Evolutionary conservation across 2,329 filamentous ascomycete species (phyloP), one percentile per base, ranked within the genome.

Genomic region (Stemphylium beticola): DNA sequence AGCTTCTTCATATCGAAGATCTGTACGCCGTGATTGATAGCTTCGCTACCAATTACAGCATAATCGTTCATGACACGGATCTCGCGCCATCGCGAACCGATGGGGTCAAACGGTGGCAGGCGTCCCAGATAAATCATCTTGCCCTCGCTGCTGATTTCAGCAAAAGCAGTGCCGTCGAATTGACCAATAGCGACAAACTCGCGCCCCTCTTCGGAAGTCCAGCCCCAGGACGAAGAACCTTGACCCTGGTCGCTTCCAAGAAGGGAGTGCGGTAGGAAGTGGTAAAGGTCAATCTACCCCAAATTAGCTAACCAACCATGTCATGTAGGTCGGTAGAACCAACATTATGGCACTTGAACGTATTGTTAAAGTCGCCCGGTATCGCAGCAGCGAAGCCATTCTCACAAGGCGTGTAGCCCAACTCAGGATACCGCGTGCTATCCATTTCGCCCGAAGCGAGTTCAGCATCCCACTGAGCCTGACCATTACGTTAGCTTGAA

Each of bases 1-100:
- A 72, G 38, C 53, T 79, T 85, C 57, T 75, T 78, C 80, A 86
- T 79, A 69, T 87, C 84, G 61, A 87, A 87, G 69, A 86, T 77
- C 66, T 87, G 84, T 34, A 87, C 77, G 29, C 81, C 81, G 66
- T 85, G 82, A 58, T 77, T 68, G 64, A 50, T 64, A 2, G 68
- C 69, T 22, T 72, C 68, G 4, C 57, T 63, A 2, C 75, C 76
- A 46, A 78, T 76, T 45, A 76, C 60, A 32, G 67, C 68, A 49
- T 74, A 76, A 48, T 77, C 67, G 26, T 72, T 71, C 51, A 73
- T 67, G 7, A 70, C 65, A 15, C 75, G 70, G 52, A 83, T 83
- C 62, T 83, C 81, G 43, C 81, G 74, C 81, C 82, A 83, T 36
- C 77, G 77, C 17, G 75, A 74, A 32, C 75, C 69, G n/a, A 76